phyloP scores from a whole-genome alignment of 805 yeast species.

The Torulaspora maleeae region DNA sequence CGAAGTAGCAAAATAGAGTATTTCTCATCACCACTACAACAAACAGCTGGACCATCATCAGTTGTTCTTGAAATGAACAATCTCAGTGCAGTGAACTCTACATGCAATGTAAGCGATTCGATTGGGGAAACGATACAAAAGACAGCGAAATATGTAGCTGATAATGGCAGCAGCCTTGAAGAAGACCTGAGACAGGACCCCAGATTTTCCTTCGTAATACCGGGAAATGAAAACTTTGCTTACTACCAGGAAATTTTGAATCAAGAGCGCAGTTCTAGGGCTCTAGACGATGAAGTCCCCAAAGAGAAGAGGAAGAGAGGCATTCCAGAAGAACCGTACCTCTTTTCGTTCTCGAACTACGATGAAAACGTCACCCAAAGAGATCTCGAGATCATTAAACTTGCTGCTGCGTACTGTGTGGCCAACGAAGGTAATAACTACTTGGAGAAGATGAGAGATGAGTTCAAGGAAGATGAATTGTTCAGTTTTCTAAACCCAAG shows the following conservation, averaged over 20 bases:
- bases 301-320: slow-evolving; percentile 17
- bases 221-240: slow-evolving; percentile 49
- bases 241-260: slow-evolving; percentile 41
- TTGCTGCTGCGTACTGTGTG: slow-evolving; percentile 67
- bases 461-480: slow-evolving; percentile 43
- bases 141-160: slow-evolving; percentile 63
- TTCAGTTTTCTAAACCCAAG: slow-evolving; percentile 59
- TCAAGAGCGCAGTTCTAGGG: background rate
- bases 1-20: background rate
- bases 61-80: background rate
- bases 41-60: background rate
- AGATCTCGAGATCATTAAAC: slow-evolving; percentile 66
- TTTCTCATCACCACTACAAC: background rate
- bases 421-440: slow-evolving; percentile 50
- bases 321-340: slow-evolving; percentile 25
- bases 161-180: slow-evolving; percentile 68
- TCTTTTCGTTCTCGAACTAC: slow-evolving; percentile 31
- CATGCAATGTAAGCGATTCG: slow-evolving; percentile 28
- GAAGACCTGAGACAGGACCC: slow-evolving; percentile 49
- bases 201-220: slow-evolving; percentile 61
- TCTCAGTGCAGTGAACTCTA: background rate
- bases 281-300: background rate
- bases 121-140: slow-evolving; percentile 54
- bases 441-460: slow-evolving; percentile 37
- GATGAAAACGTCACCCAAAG: slow-evolving; percentile 43